phyloP scores from a whole-genome alignment of 163 green algal genomes.

The Scenedesmus sp. region DNA sequence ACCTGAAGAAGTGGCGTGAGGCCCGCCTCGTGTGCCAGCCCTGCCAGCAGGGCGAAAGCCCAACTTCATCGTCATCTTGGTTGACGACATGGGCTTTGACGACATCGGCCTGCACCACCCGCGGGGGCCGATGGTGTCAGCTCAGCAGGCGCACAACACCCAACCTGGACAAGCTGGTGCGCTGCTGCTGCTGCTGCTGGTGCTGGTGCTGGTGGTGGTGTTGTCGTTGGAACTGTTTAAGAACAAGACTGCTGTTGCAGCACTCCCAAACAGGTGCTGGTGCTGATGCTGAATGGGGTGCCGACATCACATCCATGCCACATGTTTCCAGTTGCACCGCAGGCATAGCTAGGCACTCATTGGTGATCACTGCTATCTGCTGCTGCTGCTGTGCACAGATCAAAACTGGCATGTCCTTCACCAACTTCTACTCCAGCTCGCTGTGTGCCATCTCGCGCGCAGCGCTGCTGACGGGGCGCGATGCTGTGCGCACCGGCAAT shows the following conservation, averaged over 20 bases:
- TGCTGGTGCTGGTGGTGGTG: neutral
- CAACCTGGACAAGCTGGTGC: neutral
- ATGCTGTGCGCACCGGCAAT: neutral
- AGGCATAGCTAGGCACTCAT: neutral
- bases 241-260: neutral
- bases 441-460: constrained; percentile 7
- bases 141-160: constrained; percentile 23
- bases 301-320: too few species aligned
- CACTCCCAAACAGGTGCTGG: neutral
- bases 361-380: neutral
- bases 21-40: neutral
- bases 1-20: neutral
- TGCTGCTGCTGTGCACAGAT: neutral
- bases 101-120: constrained; percentile 30
- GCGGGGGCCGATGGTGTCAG: neutral
- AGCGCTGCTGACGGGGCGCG: neutral
- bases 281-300: neutral
- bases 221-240: too few species aligned
- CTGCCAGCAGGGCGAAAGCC: constrained; percentile 12
- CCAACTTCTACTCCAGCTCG: neutral
- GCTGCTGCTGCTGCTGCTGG: neutral
- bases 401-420: neutral
- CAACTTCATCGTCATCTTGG: constrained; percentile 39
- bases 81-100: constrained; percentile 32
- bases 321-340: neutral